Evolutionary conservation across 306 rosid species (phyloP).

Genomic region (Fragaria vesca): DNA sequence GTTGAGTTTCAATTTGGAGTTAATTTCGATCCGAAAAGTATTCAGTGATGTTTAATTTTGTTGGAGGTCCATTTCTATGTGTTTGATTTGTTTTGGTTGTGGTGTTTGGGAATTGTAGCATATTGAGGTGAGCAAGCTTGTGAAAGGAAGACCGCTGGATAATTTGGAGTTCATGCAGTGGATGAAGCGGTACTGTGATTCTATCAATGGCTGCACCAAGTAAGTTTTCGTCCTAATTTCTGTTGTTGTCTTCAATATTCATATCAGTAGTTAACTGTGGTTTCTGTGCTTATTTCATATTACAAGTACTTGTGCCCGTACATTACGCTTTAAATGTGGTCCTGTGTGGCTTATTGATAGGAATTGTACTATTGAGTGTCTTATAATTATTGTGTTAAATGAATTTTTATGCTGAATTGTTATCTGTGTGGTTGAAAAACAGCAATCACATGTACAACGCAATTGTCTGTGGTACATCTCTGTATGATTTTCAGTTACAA

Average conservation of each 20-base stretch:
- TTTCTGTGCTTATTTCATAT: not conserved
- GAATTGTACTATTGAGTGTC: not conserved
- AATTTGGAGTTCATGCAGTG: conserved; percentile 97
- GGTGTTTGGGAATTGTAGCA: conserved; percentile 37
- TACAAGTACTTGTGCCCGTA: not conserved
- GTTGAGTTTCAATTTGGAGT: not conserved
- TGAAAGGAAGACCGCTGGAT: conserved; percentile 91
- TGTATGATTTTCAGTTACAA: not conserved
- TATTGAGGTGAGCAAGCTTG: conserved; percentile 87
- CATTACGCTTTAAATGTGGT: not conserved
- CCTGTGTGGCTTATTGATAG: not conserved
- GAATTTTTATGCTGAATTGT: not conserved
- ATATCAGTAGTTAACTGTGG: not conserved
- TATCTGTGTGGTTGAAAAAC: not conserved
- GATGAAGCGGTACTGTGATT: conserved; percentile 94
- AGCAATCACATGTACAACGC: not conserved
- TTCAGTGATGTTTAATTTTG: not conserved
- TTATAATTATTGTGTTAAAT: not conserved
- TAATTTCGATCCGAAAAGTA: not conserved
- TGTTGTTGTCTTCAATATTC: not conserved
- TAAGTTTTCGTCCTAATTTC: conserved; percentile 16
- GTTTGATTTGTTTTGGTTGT: not conserved
- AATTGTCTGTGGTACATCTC: not conserved
- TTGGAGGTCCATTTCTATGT: not conserved
- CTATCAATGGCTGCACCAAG: conserved; percentile 61